Evolutionary conservation across 306 rosid species (phyloP), one percentile per base, ranked within the genome.

Genomic region (Gynostemma pentaphyllum): DNA sequence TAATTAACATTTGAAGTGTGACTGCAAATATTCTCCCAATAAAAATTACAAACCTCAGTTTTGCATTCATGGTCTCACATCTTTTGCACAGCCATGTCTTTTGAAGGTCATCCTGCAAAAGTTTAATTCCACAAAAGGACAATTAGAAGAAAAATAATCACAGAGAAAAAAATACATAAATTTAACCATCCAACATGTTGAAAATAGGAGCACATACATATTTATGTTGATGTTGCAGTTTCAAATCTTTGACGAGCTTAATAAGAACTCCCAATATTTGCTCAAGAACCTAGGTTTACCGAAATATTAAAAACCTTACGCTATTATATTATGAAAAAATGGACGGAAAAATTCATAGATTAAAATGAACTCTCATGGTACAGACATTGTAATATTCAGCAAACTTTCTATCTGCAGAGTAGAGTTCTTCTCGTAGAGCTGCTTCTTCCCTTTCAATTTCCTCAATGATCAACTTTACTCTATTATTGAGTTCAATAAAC

Each of bases 11-110:
- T n/a, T n/a, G n/a, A n/a, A n/a, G n/a, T n/a, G n/a, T n/a, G n/a
- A n/a, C n/a, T n/a, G n/a, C n/a, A n/a, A n/a, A n/a, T n/a, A n/a
- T n/a, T n/a, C n/a, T n/a, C 10, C 27, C 16, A 56, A 56, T 34
- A 16, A 56, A 36, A 26, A 48, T 45, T 5, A 72, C 96, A 32
- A 68, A 92, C 99, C 97, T 86, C 80, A 88, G 74, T 80, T 88
- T 92, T 0, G 87, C 95, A 55, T 85, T 86, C 87, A 92, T 88
- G 74, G 97, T 84, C 78, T 79, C 94, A 42, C 97, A 88, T 69
- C 95, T 84, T 83, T 86, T 88, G 77, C 94, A 86, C 24, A 94
- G 94, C 95, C 95, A 88, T 32, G 87, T 78, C 68, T 94, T 94
- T 74, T 94, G 91, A 65, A 81, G 57, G 39, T 88, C 95, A 74